phyloP scores from a whole-genome alignment of 2,329 filamentous ascomycete genomes.

The Neocucurbitaria cava region DNA sequence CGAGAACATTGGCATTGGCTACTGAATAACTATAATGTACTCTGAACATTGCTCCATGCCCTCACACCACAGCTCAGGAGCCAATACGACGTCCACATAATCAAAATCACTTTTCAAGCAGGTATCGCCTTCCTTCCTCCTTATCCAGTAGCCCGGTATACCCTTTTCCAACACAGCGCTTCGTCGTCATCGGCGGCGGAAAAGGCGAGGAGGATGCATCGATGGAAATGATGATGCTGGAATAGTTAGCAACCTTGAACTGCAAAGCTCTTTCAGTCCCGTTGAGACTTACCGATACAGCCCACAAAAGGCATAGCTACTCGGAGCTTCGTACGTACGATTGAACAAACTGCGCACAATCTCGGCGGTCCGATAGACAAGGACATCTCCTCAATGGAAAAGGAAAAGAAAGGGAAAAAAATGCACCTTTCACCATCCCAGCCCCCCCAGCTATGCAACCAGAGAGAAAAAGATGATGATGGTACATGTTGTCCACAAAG shows the following conservation, averaged over 20 bases:
- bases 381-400: no score
- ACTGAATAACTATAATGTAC: background rate
- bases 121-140: background rate
- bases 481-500: conserved; percentile 20
- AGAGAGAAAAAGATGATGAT: conserved; percentile 17
- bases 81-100: background rate
- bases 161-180: background rate
- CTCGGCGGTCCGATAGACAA: no score
- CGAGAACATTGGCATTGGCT: background rate
- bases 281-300: background rate
- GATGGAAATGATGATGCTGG: background rate
- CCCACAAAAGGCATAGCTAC: background rate
- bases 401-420: background rate
- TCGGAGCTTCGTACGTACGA: no score
- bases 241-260: no score
- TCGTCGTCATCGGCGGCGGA: background rate
- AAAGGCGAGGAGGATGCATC: background rate
- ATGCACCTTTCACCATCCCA: conserved; percentile 5
- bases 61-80: background rate
- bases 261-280: no score
- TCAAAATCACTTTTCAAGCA: conserved; percentile 8
- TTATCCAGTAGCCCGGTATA: background rate
- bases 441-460: conserved; percentile 19
- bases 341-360: no score
- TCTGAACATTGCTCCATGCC: background rate